Conservation (phyloP, 352 stramenopile species). For the Albugo candida region DNA sequence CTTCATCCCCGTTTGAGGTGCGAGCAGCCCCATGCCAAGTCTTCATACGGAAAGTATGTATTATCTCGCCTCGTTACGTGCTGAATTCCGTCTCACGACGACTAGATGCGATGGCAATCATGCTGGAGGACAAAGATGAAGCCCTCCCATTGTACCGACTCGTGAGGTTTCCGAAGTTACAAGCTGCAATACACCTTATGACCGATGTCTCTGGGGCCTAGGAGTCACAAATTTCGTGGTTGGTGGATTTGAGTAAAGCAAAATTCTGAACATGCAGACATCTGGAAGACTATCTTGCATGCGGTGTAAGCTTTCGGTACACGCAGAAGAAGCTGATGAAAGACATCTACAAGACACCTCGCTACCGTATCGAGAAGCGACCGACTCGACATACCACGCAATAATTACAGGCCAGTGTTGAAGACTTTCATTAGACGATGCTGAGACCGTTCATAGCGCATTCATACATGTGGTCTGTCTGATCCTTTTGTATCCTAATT, state of each 20-base stretch:
- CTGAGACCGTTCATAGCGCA: constrained; percentile 47
- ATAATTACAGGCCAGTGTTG: constrained; percentile 45
- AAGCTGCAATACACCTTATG: constrained; percentile 37
- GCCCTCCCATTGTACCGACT: constrained; percentile 48
- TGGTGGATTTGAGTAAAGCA: constrained; percentile 9
- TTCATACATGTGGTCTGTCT: constrained; percentile 72
- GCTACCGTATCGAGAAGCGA: constrained; percentile 77
- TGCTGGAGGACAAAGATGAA: constrained; percentile 62
- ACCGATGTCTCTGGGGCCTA: constrained; percentile 38
- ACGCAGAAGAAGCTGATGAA: constrained; percentile 36
- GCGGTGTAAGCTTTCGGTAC: constrained; percentile 37
- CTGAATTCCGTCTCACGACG: constrained; percentile 37
- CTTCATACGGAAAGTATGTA: constrained; percentile 58
- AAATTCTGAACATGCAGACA: constrained; percentile 44
- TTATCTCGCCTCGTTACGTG: constrained; percentile 57
- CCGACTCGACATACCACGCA: constrained; percentile 43
- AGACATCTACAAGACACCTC: constrained; percentile 41
- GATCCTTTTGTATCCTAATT: constrained; percentile 32
- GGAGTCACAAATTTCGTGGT: constrained; percentile 22
- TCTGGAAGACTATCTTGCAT: constrained; percentile 49
- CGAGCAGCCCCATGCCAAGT: constrained; percentile 62
- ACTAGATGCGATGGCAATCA: constrained; percentile 49
- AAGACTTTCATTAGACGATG: constrained; percentile 38
- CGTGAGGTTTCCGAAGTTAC: constrained; percentile 43
- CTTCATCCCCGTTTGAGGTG: constrained; percentile 63